Percentiles rank a stretch among this genome's conserved stretches.
These are phyloP conservation scores for Dictyostelium discoideum DNA, from an alignment of 78 protist species.

Conservation along the genomic window DNA sequence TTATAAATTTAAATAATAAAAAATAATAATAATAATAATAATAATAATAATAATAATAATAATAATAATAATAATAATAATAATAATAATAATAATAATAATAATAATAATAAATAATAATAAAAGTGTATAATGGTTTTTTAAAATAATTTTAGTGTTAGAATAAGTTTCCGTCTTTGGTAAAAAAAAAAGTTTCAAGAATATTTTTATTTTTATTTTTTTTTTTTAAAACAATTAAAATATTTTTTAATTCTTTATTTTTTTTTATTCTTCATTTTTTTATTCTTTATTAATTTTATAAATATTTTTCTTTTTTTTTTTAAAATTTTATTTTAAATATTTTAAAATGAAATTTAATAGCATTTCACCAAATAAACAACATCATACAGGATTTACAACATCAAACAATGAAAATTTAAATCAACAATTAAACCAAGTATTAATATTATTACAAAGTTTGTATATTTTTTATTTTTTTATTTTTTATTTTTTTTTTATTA, in stretches of 20 bases:
- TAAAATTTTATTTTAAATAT: neutral
- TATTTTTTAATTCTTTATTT: neutral
- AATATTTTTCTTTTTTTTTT: neutral
- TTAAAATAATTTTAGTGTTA: no score
- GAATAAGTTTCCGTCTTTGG: neutral
- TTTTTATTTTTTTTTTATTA: no score
- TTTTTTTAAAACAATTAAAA: no score
- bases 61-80: no score
- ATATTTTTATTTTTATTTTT: no score
- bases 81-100: no score
- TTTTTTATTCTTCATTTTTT: neutral
- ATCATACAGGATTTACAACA: neutral
- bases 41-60: no score
- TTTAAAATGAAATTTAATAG: neutral
- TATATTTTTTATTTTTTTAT: neutral
- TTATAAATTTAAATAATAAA: neutral
- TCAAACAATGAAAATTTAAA: neutral
- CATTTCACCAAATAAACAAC: neutral
- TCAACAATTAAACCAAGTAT: neutral
- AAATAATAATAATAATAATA: neutral
- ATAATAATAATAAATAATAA: no score
- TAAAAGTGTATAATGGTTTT: neutral
- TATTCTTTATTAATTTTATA: neutral
- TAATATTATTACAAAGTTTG: slow-evolving; percentile 23
- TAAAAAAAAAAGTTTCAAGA: no score